A percentile compares a stretch with the other conserved stretches of the same genome.
These are phyloP conservation scores for Moricandia arvensis DNA, from an alignment of 345 rosid species.

Conservation along the genomic window DNA sequence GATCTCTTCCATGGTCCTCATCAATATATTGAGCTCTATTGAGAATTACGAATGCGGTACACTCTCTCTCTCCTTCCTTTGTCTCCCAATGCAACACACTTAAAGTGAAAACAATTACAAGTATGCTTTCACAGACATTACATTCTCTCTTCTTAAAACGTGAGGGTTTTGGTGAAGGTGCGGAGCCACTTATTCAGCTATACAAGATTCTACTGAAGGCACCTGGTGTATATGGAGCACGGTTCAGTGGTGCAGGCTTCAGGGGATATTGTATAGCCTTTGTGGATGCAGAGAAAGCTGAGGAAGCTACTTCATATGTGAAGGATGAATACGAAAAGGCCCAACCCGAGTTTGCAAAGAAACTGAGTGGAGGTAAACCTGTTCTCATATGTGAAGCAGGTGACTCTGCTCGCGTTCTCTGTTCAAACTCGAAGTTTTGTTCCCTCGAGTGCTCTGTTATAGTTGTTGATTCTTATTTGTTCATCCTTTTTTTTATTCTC, in stretches of 20 bases:
- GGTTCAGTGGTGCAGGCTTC: constrained; percentile 95
- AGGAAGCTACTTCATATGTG: too few species aligned
- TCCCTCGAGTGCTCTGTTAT: background rate
- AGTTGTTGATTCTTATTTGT: constrained; percentile 10
- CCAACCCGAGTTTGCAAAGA: too few species aligned
- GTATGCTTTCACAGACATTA: too few species aligned
- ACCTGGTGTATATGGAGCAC: constrained; percentile 50
- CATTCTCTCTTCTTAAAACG: background rate
- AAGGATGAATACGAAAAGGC: too few species aligned
- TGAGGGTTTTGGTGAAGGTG: background rate
- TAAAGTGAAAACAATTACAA: too few species aligned
- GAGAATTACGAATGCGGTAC: too few species aligned
- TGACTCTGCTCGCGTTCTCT: constrained; percentile 64
- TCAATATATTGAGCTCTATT: too few species aligned
- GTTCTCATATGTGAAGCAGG: constrained; percentile 74
- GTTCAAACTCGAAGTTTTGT: constrained; percentile 6
- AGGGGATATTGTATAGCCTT: constrained; percentile 88
- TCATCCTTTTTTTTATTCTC: background rate
- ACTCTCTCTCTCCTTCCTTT: too few species aligned
- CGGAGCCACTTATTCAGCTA: background rate
- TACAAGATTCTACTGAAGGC: too few species aligned
- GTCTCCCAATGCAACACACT: too few species aligned
- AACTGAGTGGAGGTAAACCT: constrained; percentile 43
- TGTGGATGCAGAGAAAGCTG: constrained; percentile 57
- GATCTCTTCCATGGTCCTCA: too few species aligned